These are phyloP conservation scores for Macrolepiota albuminosa DNA, from an alignment of 768 basidiomycete species.

Conservation along the genomic window DNA sequence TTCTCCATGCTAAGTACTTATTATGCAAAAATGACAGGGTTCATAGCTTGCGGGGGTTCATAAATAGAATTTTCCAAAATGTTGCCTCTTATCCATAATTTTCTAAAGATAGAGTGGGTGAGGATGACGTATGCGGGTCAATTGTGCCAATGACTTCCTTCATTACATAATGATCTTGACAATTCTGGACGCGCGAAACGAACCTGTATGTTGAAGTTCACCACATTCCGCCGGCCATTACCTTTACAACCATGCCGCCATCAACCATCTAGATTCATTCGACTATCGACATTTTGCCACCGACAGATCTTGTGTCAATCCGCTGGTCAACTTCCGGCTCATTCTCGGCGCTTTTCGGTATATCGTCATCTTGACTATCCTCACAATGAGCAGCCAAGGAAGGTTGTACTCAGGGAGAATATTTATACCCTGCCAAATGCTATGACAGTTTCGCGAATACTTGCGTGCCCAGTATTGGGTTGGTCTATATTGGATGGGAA, in stretches of 20 bases:
- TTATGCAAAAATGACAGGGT: too few species aligned
- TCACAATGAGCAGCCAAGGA: constrained; percentile 18
- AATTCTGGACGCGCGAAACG: background rate
- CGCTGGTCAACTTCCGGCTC: background rate
- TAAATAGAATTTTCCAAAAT: too few species aligned
- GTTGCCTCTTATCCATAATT: too few species aligned
- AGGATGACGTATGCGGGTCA: too few species aligned
- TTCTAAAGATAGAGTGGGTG: too few species aligned
- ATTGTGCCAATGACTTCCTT: background rate
- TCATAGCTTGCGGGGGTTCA: too few species aligned
- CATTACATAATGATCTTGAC: background rate
- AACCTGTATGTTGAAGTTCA: constrained; percentile 9
- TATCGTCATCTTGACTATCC: constrained; percentile 11
- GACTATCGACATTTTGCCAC: background rate
- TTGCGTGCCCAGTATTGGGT: constrained; percentile 87
- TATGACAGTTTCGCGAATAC: constrained; percentile 82
- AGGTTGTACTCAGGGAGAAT: constrained; percentile 60
- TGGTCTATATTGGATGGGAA: constrained; percentile 83
- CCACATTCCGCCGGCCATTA: constrained; percentile 5
- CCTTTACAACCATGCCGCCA: constrained; percentile 4
- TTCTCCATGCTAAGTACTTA: too few species aligned
- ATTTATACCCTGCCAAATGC: constrained; percentile 94
- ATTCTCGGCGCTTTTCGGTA: constrained; percentile 18
- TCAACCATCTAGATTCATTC: background rate
- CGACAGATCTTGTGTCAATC: background rate